Conservation (phyloP, 1,284 basidiomycete species). For the Irpex sp. region DNA sequence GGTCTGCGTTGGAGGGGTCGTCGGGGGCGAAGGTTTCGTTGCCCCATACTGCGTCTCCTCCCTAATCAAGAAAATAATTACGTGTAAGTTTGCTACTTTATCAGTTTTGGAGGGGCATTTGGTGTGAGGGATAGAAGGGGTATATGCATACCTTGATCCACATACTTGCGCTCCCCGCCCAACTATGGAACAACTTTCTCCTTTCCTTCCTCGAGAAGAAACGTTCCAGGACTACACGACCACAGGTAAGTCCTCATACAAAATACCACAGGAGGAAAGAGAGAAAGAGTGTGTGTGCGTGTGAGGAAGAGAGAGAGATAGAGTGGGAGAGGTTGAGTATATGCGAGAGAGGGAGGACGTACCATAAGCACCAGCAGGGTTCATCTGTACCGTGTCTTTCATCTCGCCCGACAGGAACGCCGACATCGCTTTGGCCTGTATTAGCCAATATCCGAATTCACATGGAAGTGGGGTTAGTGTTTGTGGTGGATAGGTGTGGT, state of each 20-base stretch:
- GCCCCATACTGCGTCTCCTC: slow-evolving; percentile 92
- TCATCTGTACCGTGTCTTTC: slow-evolving; percentile 93
- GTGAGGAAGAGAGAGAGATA: no score
- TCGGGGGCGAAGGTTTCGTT: slow-evolving; percentile 73
- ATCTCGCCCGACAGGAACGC: slow-evolving; percentile 94
- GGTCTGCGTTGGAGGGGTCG: slow-evolving; percentile 57
- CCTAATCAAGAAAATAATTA: slow-evolving; percentile 38
- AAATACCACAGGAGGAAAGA: no score
- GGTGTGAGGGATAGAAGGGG: neutral
- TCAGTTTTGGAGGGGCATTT: neutral
- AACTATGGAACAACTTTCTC: slow-evolving; percentile 88
- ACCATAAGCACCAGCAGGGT: slow-evolving; percentile 84
- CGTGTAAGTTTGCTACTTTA: no score
- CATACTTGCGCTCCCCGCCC: slow-evolving; percentile 93
- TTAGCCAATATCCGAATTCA: no score
- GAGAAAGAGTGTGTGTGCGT: no score
- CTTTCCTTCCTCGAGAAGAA: slow-evolving; percentile 93
- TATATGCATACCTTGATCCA: slow-evolving; percentile 73
- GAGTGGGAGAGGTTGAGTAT: no score
- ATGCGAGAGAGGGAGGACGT: no score
- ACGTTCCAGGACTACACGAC: slow-evolving; percentile 77
- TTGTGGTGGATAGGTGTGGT: no score
- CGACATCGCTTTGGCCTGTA: slow-evolving; percentile 89
- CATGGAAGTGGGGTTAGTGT: no score
- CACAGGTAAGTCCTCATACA: no score